A percentile compares a stretch with the other conserved stretches of the same genome.
phyloP scores from a whole-genome alignment of 2,329 filamentous ascomycete genomes.

The Thelonectria olida region DNA sequence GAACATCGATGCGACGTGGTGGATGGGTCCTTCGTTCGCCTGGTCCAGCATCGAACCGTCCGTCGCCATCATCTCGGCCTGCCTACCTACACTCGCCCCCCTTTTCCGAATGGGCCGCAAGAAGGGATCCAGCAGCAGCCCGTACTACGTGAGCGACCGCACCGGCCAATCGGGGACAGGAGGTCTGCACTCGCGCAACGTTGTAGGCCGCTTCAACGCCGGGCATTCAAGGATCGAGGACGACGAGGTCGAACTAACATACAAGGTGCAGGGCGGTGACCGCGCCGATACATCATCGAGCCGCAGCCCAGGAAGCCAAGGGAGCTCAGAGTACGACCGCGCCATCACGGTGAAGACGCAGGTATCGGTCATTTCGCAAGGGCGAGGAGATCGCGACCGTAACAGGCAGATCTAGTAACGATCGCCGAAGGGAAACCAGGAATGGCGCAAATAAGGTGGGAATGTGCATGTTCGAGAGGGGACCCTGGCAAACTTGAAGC shows the following conservation, averaged over 20 bases:
- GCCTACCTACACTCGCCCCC: slow-evolving; percentile 24
- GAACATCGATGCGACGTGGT: slow-evolving; percentile 18
- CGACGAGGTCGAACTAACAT: slow-evolving; percentile 24
- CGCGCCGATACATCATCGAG: slow-evolving; percentile 2
- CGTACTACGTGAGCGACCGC: slow-evolving; percentile 19
- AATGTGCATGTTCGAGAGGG: too few relatives aligned
- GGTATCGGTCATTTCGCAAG: slow-evolving; percentile 12
- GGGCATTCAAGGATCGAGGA: slow-evolving; percentile 19
- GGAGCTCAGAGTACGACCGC: slow-evolving; percentile 20
- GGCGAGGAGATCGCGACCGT: not conserved
- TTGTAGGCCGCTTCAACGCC: slow-evolving; percentile 15
- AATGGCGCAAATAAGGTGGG: not conserved
- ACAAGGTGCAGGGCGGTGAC: slow-evolving; percentile 20
- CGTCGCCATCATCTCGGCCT: slow-evolving; percentile 25
- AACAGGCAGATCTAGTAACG: not conserved
- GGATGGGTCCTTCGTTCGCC: slow-evolving; percentile 23
- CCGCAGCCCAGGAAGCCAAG: slow-evolving; percentile 11
- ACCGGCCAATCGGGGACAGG: slow-evolving; percentile 9
- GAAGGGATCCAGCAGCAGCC: slow-evolving; percentile 4
- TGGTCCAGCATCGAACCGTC: slow-evolving; percentile 28
- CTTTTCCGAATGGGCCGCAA: slow-evolving; percentile 21
- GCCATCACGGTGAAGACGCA: slow-evolving; percentile 16
- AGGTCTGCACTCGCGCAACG: slow-evolving; percentile 17
- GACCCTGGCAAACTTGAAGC: not conserved
- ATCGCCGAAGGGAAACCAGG: not conserved